Conservation (phyloP, 2,329 filamentous ascomycete species). For the Aspergillus clavatus region DNA sequence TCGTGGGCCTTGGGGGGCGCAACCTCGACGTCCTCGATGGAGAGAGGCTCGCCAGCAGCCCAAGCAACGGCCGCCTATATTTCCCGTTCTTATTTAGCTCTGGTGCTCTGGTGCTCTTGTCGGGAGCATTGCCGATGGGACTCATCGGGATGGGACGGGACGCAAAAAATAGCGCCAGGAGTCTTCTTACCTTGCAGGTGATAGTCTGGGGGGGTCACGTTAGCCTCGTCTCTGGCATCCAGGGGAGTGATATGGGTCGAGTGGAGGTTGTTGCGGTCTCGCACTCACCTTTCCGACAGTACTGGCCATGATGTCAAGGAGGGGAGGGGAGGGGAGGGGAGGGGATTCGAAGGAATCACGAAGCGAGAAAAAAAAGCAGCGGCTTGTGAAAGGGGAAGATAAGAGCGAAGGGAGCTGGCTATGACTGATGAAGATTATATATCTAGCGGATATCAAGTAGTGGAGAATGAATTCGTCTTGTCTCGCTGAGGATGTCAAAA, state of each 20-base stretch:
- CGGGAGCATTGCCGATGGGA: slow-evolving; percentile 2
- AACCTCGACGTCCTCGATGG: slow-evolving; percentile 89
- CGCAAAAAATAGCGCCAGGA: too few relatives aligned
- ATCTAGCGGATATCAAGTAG: too few relatives aligned
- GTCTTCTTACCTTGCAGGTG: slow-evolving; percentile 67
- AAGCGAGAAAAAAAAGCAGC: too few relatives aligned
- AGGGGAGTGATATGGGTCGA: neutral
- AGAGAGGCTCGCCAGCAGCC: slow-evolving; percentile 87
- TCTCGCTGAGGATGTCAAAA: slow-evolving; percentile 5
- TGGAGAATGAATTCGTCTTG: neutral
- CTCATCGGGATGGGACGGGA: neutral
- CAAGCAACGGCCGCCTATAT: slow-evolving; percentile 83
- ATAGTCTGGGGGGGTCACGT: slow-evolving; percentile 63
- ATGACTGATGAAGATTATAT: too few relatives aligned
- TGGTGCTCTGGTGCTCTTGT: neutral
- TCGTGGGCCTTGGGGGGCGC: slow-evolving; percentile 83
- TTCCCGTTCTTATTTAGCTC: slow-evolving; percentile 1
- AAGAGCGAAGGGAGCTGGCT: too few relatives aligned
- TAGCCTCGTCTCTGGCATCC: slow-evolving; percentile 7
- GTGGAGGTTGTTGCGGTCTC: neutral
- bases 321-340: slow-evolving; percentile 11
- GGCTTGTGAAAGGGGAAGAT: slow-evolving; percentile 8
- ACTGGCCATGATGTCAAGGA: slow-evolving; percentile 43
- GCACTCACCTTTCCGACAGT: slow-evolving; percentile 54
- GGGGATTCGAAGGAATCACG: slow-evolving; percentile 11